Evolutionary conservation across 2,329 filamentous ascomycete genomes (phyloP).

Genomic region (Colletotrichum tropicale): DNA sequence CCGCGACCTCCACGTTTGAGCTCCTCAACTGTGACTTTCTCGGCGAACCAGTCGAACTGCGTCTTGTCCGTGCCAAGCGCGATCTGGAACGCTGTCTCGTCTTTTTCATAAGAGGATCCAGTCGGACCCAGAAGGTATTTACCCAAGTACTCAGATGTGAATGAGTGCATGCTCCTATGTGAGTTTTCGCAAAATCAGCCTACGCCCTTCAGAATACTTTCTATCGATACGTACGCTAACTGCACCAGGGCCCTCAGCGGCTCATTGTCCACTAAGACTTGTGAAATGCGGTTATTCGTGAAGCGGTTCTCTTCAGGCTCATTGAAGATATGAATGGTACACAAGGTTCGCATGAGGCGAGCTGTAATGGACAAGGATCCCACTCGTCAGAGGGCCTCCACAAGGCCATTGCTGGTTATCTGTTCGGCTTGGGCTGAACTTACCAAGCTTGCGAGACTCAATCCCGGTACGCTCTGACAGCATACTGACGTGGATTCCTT

Average conservation of each 20-base stretch:
- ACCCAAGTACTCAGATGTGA: conserved; percentile 33
- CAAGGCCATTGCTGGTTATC: not conserved
- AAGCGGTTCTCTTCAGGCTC: conserved; percentile 32
- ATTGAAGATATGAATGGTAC: conserved; percentile 37
- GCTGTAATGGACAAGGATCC: conserved; percentile 22
- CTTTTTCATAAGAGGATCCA: conserved; percentile 33
- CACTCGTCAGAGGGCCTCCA: not conserved
- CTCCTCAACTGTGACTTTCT: not conserved
- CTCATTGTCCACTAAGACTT: conserved; percentile 36
- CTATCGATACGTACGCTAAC: not conserved
- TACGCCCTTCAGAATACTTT: not conserved
- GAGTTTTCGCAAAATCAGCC: not conserved
- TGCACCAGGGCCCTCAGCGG: conserved; percentile 29
- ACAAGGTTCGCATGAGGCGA: conserved; percentile 36
- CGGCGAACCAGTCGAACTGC: conserved; percentile 40
- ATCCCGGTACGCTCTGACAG: conserved; percentile 26
- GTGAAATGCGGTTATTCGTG: conserved; percentile 39
- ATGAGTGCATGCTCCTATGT: not conserved
- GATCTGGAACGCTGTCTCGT: conserved; percentile 34
- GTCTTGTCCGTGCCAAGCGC: conserved; percentile 30
- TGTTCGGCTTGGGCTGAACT: not conserved
- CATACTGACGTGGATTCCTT: conserved; percentile 30
- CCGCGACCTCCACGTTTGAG: not conserved
- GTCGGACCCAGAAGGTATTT: conserved; percentile 25
- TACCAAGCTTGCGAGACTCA: conserved; percentile 34